Conservation (phyloP, 805 yeast genomes). For the Candida jianshihensis region DNA sequence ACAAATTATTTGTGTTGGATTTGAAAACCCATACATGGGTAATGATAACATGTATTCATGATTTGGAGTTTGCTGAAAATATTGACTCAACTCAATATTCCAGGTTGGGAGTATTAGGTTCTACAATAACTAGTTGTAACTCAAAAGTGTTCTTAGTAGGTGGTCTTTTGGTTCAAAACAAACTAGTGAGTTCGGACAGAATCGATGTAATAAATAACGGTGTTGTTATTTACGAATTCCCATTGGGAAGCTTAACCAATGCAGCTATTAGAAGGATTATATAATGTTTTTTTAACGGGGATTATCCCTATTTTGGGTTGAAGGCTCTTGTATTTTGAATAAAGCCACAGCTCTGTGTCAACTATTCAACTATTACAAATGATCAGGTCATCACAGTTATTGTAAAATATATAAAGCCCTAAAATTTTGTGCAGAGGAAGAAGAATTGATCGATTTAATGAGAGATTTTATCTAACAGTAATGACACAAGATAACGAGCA, state of each 20-base stretch:
- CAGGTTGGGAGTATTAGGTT: slow-evolving; percentile 8
- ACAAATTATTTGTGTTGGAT: slow-evolving; percentile 10
- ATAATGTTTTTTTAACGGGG: too few relatives aligned
- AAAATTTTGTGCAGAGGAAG: too few relatives aligned
- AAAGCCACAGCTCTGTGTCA: too few relatives aligned
- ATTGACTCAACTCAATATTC: neutral
- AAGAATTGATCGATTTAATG: too few relatives aligned
- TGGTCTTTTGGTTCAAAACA: slow-evolving; percentile 10
- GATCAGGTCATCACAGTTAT: too few relatives aligned
- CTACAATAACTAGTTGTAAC: slow-evolving; percentile 5
- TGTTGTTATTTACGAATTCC: slow-evolving; percentile 7
- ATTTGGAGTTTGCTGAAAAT: neutral
- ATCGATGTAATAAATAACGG: slow-evolving; percentile 1
- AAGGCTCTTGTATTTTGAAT: too few relatives aligned
- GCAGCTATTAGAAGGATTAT: neutral
- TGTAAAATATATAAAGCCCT: too few relatives aligned
- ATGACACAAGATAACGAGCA: slow-evolving; percentile 1
- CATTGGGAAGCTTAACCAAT: slow-evolving; percentile 6
- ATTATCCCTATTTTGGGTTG: too few relatives aligned
- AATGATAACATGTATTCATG: slow-evolving; percentile 8
- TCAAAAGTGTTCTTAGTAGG: slow-evolving; percentile 12
- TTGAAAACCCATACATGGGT: slow-evolving; percentile 13
- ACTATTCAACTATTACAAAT: too few relatives aligned
- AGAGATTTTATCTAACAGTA: too few relatives aligned
- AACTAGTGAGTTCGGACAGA: neutral